These are phyloP conservation scores for Triticum dicoccoides DNA, from an alignment of 176 grass and related monocot species.

Conservation along the genomic window DNA sequence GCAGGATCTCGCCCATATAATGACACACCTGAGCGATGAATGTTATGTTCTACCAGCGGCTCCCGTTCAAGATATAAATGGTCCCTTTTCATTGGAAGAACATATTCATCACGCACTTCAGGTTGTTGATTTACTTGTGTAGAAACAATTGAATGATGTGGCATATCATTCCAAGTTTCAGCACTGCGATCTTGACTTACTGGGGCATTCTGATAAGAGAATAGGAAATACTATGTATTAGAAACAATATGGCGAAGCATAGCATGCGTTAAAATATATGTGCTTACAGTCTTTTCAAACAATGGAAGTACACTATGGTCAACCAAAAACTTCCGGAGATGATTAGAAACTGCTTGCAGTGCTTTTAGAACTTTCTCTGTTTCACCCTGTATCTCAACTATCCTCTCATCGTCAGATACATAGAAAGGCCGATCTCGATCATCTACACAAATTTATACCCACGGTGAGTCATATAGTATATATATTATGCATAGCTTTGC, in stretches of 20 bases:
- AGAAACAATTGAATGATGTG: constrained; percentile 39
- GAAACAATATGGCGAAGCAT: constrained; percentile 8
- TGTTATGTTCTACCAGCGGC: constrained; percentile 56
- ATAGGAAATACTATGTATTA: not conserved
- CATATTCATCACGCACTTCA: constrained; percentile 55
- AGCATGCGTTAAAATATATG: constrained; percentile 16
- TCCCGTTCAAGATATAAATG: constrained; percentile 65
- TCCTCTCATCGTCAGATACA: constrained; percentile 81
- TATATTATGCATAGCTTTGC: not conserved
- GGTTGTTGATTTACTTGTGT: constrained; percentile 56
- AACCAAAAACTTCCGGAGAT: constrained; percentile 98
- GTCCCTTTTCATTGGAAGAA: constrained; percentile 61
- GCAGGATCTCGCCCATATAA: constrained; percentile 91
- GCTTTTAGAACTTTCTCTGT: constrained; percentile 83
- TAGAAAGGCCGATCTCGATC: constrained; percentile 70
- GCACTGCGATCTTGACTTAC: constrained; percentile 43
- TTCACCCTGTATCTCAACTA: constrained; percentile 98
- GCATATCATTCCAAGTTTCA: constrained; percentile 56
- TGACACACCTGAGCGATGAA: constrained; percentile 62
- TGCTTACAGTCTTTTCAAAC: constrained; percentile 90
- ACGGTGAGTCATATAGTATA: constrained; percentile 18
- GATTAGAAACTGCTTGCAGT: constrained; percentile 71
- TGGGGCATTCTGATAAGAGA: constrained; percentile 45
- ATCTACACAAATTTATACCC: constrained; percentile 50
- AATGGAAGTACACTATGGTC: constrained; percentile 94